Percentiles rank a stretch among this genome's conserved stretches.
These are phyloP conservation scores for Opeltia flavorubescens DNA, from an alignment of 495 filamentous ascomycete species.

Conservation along the genomic window DNA sequence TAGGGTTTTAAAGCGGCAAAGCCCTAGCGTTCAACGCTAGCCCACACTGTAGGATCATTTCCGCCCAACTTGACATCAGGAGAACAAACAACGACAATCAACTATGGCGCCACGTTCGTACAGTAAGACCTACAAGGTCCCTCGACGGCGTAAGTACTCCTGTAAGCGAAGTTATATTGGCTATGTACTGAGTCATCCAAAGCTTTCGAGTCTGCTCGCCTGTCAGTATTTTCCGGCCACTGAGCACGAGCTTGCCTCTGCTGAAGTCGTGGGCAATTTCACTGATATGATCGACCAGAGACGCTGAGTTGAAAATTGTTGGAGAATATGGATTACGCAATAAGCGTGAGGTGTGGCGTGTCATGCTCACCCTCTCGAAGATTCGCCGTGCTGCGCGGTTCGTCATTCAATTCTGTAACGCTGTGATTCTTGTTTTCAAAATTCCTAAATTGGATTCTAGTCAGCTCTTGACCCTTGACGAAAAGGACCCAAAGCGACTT, in stretches of 20 bases:
- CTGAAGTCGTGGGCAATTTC: constrained; percentile 70
- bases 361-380: constrained; percentile 98
- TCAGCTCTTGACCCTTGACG: constrained; percentile 98
- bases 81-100: constrained; percentile 28
- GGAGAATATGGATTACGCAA: constrained; percentile 98
- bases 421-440: neutral
- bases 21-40: neutral
- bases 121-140: constrained; percentile 98
- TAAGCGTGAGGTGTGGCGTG: constrained; percentile 99
- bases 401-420: constrained; percentile 19
- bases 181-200: too few species aligned
- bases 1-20: neutral
- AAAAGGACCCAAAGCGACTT: constrained; percentile 99
- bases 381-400: constrained; percentile 99
- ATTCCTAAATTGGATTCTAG: constrained; percentile 30
- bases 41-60: constrained; percentile 9
- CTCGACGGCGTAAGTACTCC: constrained; percentile 44
- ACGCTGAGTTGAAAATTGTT: constrained; percentile 97
- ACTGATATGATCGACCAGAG: constrained; percentile 46
- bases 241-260: constrained; percentile 95
- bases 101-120: constrained; percentile 55
- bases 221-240: constrained; percentile 92
- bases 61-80: too few species aligned
- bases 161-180: too few species aligned
- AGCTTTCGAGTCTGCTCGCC: constrained; percentile 97